Percentiles rank a stretch among this genome's conserved stretches.
These are phyloP conservation scores for Pezizomycotina sp. DNA, from an alignment of 2,329 filamentous ascomycete genomes.

Conservation along the genomic window DNA sequence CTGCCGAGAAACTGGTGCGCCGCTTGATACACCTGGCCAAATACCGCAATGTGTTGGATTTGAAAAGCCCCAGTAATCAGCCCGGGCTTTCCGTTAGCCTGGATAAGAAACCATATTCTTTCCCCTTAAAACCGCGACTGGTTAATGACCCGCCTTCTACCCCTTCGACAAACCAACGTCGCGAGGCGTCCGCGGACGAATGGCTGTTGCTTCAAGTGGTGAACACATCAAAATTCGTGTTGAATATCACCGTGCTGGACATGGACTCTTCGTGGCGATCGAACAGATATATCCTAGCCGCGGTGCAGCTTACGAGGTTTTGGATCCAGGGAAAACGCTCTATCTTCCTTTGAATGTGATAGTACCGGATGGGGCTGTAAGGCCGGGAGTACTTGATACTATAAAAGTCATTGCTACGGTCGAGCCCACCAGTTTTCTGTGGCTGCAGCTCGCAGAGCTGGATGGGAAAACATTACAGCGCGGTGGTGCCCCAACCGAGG, in stretches of 20 bases:
- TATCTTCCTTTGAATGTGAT: neutral
- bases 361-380: neutral
- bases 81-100: neutral
- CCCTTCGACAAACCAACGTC: neutral
- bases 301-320: neutral
- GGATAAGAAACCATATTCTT: neutral
- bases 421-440: constrained; percentile 3
- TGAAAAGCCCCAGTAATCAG: neutral
- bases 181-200: neutral
- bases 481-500: neutral
- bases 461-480: neutral
- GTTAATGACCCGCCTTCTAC: neutral
- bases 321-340: neutral
- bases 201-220: neutral
- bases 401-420: constrained; percentile 2
- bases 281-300: constrained; percentile 2
- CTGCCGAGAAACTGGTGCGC: neutral
- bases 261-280: neutral
- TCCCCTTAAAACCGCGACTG: neutral
- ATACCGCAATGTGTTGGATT: constrained; percentile 3
- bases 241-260: neutral
- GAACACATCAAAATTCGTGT: neutral
- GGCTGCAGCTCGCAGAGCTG: neutral
- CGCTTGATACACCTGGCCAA: constrained; percentile 1
- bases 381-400: neutral